Percentiles rank a stretch among this genome's conserved stretches.
Conservation (phyloP, 768 basidiomycete genomes). For the Xanthoconium stramineum region DNA sequence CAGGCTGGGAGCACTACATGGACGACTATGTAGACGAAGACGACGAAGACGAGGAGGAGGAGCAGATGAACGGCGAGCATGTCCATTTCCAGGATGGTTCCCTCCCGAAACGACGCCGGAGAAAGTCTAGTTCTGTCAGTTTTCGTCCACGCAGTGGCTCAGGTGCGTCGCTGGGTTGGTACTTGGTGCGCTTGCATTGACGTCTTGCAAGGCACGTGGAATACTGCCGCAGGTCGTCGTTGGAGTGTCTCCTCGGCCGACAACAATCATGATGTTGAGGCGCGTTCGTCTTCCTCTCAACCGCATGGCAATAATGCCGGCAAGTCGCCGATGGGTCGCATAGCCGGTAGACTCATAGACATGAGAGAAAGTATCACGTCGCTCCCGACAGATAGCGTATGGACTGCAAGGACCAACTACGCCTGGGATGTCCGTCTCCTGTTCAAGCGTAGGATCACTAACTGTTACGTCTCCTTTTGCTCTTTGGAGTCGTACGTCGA, state of each 20-base stretch:
- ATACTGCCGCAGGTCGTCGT: constrained; percentile 9
- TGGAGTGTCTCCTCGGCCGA: constrained; percentile 53
- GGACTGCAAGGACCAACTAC: constrained; percentile 77
- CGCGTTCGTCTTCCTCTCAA: constrained; percentile 22
- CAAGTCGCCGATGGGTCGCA: constrained; percentile 34
- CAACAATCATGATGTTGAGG: constrained; percentile 31
- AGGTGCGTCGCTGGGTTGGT: constrained; percentile 7
- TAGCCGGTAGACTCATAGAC: constrained; percentile 49
- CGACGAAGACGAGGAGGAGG: constrained; percentile 51
- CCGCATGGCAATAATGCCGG: constrained; percentile 22
- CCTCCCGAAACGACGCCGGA: constrained; percentile 33
- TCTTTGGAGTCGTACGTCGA: constrained; percentile 85
- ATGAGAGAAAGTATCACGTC: constrained; percentile 53
- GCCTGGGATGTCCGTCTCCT: constrained; percentile 80
- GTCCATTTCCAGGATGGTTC: constrained; percentile 27
- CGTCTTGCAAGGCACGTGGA: constrained; percentile 10
- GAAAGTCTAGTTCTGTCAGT: constrained; percentile 32
- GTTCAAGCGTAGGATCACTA: constrained; percentile 87
- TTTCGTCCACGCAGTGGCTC: constrained; percentile 24
- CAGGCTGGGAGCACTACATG: constrained; percentile 47
- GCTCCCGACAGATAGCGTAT: constrained; percentile 51
- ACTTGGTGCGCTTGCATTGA: not conserved
- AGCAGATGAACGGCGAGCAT: constrained; percentile 23
- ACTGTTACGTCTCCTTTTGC: constrained; percentile 71
- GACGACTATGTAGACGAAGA: constrained; percentile 50